Evolutionary conservation across 2,329 filamentous ascomycete species (phyloP), one percentile per base, ranked within the genome.

Genomic region (Gliomastix tumulicola): DNA sequence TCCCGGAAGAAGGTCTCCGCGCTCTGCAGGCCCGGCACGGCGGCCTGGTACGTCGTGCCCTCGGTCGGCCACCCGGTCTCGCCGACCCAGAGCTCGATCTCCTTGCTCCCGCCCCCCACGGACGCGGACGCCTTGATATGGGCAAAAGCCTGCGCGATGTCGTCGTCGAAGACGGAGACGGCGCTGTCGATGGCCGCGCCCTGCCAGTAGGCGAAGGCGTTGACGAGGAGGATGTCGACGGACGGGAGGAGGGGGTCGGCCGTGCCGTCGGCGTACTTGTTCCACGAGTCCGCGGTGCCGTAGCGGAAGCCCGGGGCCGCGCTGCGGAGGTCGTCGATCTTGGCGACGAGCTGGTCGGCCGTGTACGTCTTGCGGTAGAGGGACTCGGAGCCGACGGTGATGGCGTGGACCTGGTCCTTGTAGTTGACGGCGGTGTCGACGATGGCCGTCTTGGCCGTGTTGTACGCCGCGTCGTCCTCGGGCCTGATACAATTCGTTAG

Each of bases 31-130:
- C 76, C 69, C 21, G 82, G 80, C 43, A 71, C 66, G 17, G 82
- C 79, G 19, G 59, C 59, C 39, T 70, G 74, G 52, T 82, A 85
- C 54, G 77, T 67, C 39, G 69, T 68, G 39, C 81, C 81, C 43
- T 68, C 74, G 47, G 74, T 78, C 21, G 79, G 78, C 79, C 79
- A 83, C 43, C 71, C 60, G 41, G 77, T 82, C 63, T 84, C 82
- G 45, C 81, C 82, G 43, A 77, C 81, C 67, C 78, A 82, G 48
- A 86, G 68, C 53, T 81, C 74, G 13, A 34, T 25, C 12, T 21
- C 15, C 15, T 17, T 31, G 10, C 15, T 13, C 7, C 27, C 30
- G 7, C 13, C 15, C n/a, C n/a, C n/a, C n/a, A n/a, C n/a, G n/a
- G n/a, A n/a, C n/a, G 25, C 25, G 10, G 18, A 30, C 7, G 36